Percentiles rank a stretch among this genome's conserved stretches.
phyloP scores from a whole-genome alignment of 2,329 filamentous ascomycete genomes.

The Xylariomycetidae sp. region DNA sequence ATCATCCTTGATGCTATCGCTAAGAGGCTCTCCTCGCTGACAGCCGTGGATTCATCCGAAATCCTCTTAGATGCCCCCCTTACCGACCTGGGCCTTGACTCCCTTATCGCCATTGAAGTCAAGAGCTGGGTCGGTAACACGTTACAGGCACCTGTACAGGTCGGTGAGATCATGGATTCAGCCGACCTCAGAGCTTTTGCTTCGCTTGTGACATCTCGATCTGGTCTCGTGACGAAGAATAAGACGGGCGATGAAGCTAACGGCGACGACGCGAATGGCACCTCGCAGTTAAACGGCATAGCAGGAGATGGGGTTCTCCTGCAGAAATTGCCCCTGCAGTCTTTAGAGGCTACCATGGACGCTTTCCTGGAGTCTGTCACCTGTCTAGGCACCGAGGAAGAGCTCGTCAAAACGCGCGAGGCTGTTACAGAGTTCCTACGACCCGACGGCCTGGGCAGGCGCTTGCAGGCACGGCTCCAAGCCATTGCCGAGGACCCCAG shows the following conservation, averaged over 20 bases:
- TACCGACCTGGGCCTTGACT: conserved; percentile 10
- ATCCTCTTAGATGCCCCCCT: too few species aligned
- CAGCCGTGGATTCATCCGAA: too few species aligned
- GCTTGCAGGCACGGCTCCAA: not conserved
- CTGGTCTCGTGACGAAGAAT: conserved; percentile 3
- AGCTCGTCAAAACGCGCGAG: not conserved
- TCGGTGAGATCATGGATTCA: conserved; percentile 10
- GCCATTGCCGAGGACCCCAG: not conserved
- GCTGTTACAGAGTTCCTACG: not conserved
- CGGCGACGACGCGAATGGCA: too few species aligned
- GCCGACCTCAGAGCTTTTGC: conserved; percentile 6
- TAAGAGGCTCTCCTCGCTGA: too few species aligned
- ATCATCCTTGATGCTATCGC: too few species aligned
- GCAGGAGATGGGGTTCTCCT: not conserved
- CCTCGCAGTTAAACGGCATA: too few species aligned
- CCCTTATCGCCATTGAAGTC: conserved; percentile 12
- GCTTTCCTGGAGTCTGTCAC: not conserved
- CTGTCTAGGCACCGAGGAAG: not conserved
- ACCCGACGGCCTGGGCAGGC: not conserved
- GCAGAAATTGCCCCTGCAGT: not conserved
- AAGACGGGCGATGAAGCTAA: too few species aligned
- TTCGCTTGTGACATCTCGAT: conserved; percentile 1
- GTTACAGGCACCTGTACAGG: conserved; percentile 11
- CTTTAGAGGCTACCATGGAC: not conserved
- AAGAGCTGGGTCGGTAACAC: conserved; percentile 12